Evolutionary conservation across 176 grass and related monocot genomes (phyloP).

Genomic region (Oryza officinalis): DNA sequence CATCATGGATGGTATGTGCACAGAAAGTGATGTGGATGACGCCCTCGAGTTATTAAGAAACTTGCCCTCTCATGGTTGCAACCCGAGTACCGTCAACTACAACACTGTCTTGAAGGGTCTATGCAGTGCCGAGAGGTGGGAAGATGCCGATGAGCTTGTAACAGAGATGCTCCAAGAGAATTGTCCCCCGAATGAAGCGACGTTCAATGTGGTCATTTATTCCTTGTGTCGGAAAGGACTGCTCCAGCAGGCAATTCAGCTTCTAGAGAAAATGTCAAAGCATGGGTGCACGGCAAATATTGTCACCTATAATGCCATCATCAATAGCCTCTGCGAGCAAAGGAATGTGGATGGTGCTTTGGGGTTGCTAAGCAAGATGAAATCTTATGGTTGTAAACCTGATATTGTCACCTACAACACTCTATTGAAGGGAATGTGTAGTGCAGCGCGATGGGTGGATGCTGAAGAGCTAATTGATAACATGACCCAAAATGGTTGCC

Average conservation of each 20-base stretch:
- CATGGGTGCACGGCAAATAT: constrained; percentile 55
- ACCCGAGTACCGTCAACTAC: constrained; percentile 56
- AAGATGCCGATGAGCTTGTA: constrained; percentile 56
- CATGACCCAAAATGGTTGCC: constrained; percentile 26
- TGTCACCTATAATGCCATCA: constrained; percentile 53
- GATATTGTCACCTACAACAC: constrained; percentile 68
- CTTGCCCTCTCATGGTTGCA: constrained; percentile 59
- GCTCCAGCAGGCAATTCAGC: constrained; percentile 31
- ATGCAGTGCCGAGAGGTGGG: constrained; percentile 45
- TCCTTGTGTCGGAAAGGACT: constrained; percentile 53
- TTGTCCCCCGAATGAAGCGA: constrained; percentile 54
- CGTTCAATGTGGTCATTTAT: constrained; percentile 57
- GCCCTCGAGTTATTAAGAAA: constrained; percentile 44
- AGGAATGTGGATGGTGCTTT: constrained; percentile 58
- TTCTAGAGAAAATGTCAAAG: constrained; percentile 61
- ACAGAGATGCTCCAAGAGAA: constrained; percentile 51
- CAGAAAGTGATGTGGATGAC: constrained; percentile 49
- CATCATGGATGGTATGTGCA: constrained; percentile 73
- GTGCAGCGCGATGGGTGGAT: constrained; percentile 36
- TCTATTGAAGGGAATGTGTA: constrained; percentile 54
- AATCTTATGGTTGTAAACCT: constrained; percentile 59
- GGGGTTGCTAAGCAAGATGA: constrained; percentile 51
- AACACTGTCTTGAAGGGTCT: constrained; percentile 65
- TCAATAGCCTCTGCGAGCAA: constrained; percentile 62
- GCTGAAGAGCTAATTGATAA: constrained; percentile 22